A percentile compares a stretch with the other conserved stretches of the same genome.
phyloP scores from a whole-genome alignment of 2,329 filamentous ascomycete species.

The Diaporthe sp. region DNA sequence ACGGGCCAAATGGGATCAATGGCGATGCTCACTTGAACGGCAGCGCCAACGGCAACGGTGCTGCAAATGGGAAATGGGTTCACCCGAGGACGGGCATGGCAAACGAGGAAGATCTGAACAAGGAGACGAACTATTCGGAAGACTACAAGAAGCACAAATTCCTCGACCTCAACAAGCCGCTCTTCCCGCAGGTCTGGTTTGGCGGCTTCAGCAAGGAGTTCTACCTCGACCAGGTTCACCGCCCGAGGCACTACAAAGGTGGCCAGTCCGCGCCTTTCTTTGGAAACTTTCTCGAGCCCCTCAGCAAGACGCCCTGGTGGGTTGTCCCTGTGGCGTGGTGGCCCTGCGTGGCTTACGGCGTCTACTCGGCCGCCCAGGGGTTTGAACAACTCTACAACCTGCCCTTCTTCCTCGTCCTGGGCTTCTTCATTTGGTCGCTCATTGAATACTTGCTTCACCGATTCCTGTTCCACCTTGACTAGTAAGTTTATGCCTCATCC shows the following conservation, averaged over 20 bases:
- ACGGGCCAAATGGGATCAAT: slow-evolving; percentile 44
- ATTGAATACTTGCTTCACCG: slow-evolving; percentile 91
- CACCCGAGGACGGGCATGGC: slow-evolving; percentile 87
- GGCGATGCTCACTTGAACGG: slow-evolving; percentile 43
- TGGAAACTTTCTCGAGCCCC: slow-evolving; percentile 98
- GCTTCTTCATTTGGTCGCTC: slow-evolving; percentile 85
- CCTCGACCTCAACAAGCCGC: slow-evolving; percentile 84
- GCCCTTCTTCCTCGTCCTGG: slow-evolving; percentile 73
- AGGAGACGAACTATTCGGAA: slow-evolving; percentile 78
- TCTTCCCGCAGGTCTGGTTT: slow-evolving; percentile 88
- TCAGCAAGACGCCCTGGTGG: slow-evolving; percentile 96
- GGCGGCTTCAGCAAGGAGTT: slow-evolving; percentile 95
- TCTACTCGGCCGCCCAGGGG: slow-evolving; percentile 71
- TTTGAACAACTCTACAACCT: slow-evolving; percentile 61
- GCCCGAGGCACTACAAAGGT: slow-evolving; percentile 94
- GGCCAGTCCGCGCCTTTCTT: slow-evolving; percentile 93
- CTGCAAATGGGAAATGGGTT: slow-evolving; percentile 47
- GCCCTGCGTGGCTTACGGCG: slow-evolving; percentile 81
- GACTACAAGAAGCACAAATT: slow-evolving; percentile 96
- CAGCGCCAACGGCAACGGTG: slow-evolving; percentile 44
- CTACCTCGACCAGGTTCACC: slow-evolving; percentile 95
- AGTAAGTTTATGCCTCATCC: slow-evolving; percentile 65
- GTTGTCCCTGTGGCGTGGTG: slow-evolving; percentile 86
- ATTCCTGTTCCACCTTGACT: slow-evolving; percentile 93
- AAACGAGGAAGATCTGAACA: slow-evolving; percentile 84